Conservation (phyloP, 2,329 filamentous ascomycete genomes). For the Sporothrix globosa region DNA sequence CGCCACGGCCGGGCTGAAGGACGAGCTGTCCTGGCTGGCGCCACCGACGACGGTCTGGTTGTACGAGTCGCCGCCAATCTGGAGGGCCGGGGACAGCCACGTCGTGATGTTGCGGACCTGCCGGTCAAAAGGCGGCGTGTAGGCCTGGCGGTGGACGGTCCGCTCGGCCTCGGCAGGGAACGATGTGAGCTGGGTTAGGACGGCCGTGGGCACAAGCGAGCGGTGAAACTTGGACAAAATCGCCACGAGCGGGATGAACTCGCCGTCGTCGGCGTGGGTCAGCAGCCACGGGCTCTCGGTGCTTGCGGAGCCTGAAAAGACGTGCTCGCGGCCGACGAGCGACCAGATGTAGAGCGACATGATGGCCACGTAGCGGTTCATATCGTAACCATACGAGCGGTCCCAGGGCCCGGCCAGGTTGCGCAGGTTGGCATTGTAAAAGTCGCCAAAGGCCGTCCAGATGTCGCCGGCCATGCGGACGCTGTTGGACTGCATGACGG, state of each 20-base stretch:
- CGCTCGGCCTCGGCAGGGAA: constrained; percentile 44
- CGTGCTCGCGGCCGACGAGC: constrained; percentile 53
- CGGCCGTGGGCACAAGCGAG: constrained; percentile 48
- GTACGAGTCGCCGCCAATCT: constrained; percentile 63
- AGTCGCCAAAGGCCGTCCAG: constrained; percentile 50
- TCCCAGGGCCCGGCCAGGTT: constrained; percentile 69
- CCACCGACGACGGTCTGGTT: constrained; percentile 62
- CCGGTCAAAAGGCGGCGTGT: constrained; percentile 61
- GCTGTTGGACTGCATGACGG: constrained; percentile 57
- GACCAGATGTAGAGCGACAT: constrained; percentile 64
- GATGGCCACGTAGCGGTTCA: constrained; percentile 64
- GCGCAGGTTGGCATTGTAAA: constrained; percentile 62
- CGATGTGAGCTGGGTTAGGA: constrained; percentile 42
- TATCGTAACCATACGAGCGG: constrained; percentile 64
- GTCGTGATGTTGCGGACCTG: constrained; percentile 61
- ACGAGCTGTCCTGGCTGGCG: constrained; percentile 52
- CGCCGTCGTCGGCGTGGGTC: constrained; percentile 64
- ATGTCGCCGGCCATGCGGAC: constrained; percentile 56
- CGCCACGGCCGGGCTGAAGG: constrained; percentile 63
- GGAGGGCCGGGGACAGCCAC: constrained; percentile 60
- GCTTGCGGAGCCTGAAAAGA: constrained; percentile 38
- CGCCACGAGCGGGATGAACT: constrained; percentile 60
- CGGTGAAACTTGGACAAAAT: constrained; percentile 56
- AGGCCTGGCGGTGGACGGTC: constrained; percentile 56
- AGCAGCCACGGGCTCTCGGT: constrained; percentile 43